Evolutionary conservation across 139 green algal genomes (phyloP).

Genomic region (Haematococcus sp.): DNA sequence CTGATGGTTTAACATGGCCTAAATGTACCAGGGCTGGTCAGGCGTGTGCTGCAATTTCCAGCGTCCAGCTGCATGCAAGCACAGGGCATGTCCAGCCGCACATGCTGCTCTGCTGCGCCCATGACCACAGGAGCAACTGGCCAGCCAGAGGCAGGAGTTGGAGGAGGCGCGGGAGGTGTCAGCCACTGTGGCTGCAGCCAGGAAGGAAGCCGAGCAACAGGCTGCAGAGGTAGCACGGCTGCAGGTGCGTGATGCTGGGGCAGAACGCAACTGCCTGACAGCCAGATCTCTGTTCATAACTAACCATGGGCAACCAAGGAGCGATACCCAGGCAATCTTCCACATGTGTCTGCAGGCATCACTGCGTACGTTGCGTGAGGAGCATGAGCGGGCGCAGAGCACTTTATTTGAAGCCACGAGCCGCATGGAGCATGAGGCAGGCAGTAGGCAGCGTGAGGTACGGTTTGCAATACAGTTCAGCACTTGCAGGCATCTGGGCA

Average conservation of each 20-base stretch:
- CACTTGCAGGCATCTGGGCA: no score
- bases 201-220: conserved; percentile 5
- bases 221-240: conserved; percentile 27
- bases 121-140: conserved; percentile 20
- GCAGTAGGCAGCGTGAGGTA: conserved; percentile 30
- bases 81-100: background rate
- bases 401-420: conserved; percentile 31
- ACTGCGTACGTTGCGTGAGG: conserved; percentile 17
- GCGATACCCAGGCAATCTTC: no score
- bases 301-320: no score
- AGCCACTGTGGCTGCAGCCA: background rate
- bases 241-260: conserved; percentile 18
- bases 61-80: background rate
- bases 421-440: conserved; percentile 15
- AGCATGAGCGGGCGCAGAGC: conserved; percentile 33
- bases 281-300: no score
- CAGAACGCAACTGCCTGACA: no score
- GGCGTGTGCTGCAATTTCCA: background rate
- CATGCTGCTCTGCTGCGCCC: no score
- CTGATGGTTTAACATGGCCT: background rate
- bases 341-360: background rate
- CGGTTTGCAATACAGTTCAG: no score
- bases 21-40: background rate
- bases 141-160: conserved; percentile 6
- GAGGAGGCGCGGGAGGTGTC: conserved; percentile 17